Evolutionary conservation across 2,329 filamentous ascomycete species (phyloP).

Genomic region (Didymella pomorum): DNA sequence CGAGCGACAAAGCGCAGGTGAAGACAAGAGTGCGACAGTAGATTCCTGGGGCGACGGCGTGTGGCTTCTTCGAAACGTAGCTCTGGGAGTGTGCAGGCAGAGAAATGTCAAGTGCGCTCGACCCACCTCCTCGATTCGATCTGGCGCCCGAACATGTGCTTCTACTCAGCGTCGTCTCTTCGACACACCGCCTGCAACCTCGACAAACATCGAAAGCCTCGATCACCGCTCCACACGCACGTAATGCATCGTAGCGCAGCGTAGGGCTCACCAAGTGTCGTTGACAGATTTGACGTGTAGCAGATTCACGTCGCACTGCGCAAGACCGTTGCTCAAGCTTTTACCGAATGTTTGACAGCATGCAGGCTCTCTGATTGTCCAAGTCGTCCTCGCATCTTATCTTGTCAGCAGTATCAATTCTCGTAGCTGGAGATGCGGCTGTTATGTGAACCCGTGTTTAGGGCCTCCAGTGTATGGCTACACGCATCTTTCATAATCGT

Average conservation of each 20-base stretch:
- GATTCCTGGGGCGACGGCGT: conserved; percentile 19
- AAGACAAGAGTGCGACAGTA: conserved; percentile 22
- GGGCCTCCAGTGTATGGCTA: not conserved
- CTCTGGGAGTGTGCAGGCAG: conserved; percentile 16
- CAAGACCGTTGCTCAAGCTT: conserved; percentile 17
- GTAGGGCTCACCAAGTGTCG: conserved; percentile 1
- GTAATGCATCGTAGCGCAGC: conserved; percentile 15
- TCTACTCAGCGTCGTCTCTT: not conserved
- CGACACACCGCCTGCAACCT: conserved; percentile 18
- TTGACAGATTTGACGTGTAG: conserved; percentile 21
- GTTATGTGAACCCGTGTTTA: not conserved
- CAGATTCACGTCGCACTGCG: conserved; percentile 25
- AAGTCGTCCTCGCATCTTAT: not conserved
- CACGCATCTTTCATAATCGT: not conserved
- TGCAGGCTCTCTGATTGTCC: not conserved
- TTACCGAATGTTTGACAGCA: conserved; percentile 6
- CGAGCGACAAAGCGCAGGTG: conserved; percentile 37
- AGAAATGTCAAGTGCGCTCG: conserved; percentile 28
- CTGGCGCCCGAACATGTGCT: conserved; percentile 10
- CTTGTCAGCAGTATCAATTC: not conserved
- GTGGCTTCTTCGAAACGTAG: conserved; percentile 17
- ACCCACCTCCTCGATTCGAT: conserved; percentile 20
- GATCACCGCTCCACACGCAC: conserved; percentile 2
- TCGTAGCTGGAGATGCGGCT: not conserved
- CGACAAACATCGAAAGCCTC: conserved; percentile 7